phyloP scores from a whole-genome alignment of 108 stramenopile species.

The Craspedostauros australis region DNA sequence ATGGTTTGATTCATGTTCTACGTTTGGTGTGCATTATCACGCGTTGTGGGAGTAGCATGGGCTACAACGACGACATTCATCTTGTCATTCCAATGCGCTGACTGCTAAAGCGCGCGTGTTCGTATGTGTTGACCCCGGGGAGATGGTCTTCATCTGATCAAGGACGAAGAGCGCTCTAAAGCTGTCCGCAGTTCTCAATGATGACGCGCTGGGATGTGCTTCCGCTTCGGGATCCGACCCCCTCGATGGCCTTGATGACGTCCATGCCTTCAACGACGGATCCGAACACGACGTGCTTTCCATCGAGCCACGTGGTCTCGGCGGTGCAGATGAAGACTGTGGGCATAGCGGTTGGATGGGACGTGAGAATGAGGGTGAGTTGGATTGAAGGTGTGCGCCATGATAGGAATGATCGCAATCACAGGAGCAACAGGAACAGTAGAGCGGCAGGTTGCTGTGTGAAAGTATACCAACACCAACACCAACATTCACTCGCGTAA shows the following conservation, averaged over 20 bases:
- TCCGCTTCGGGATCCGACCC: conserved; percentile 71
- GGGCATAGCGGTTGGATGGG: not conserved
- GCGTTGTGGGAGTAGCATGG: no score
- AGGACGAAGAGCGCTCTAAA: conserved; percentile 13
- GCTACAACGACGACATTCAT: no score
- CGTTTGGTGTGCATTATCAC: no score
- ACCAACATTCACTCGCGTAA: no score
- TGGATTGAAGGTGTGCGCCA: no score
- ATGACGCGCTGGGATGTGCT: conserved; percentile 59
- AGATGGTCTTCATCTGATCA: not conserved
- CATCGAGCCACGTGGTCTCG: conserved; percentile 92
- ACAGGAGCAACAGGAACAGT: not conserved
- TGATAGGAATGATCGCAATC: not conserved
- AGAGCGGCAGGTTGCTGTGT: not conserved
- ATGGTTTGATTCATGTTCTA: no score
- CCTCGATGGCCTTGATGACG: conserved; percentile 86
- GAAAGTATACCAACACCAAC: not conserved
- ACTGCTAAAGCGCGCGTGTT: no score
- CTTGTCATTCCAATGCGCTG: no score
- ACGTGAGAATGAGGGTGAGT: no score
- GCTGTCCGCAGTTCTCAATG: conserved; percentile 81
- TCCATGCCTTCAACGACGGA: conserved; percentile 85
- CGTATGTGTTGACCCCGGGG: no score
- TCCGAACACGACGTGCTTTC: conserved; percentile 93
- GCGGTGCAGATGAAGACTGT: conserved; percentile 90